These are phyloP conservation scores for Imleria badia DNA, from an alignment of 768 basidiomycete species.

Conservation along the genomic window DNA sequence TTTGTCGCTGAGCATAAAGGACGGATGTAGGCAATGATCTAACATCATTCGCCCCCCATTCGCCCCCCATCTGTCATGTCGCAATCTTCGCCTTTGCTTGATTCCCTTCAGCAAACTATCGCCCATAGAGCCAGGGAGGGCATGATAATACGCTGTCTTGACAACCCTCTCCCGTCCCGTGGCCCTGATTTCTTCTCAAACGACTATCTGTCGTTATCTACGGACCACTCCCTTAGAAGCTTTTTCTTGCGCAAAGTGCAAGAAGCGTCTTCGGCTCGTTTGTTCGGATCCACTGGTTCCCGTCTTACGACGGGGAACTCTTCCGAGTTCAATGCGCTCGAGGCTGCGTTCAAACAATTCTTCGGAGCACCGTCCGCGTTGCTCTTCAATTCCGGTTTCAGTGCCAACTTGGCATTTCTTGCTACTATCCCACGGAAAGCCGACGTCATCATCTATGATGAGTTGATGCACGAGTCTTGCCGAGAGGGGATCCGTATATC, in stretches of 20 bases:
- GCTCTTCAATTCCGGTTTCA: conserved; percentile 53
- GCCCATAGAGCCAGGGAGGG: conserved; percentile 3
- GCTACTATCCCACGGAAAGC: conserved; percentile 40
- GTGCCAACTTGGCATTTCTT: conserved; percentile 53
- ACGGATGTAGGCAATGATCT: background rate
- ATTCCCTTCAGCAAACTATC: conserved; percentile 18
- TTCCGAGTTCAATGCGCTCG: conserved; percentile 12
- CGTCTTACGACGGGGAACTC: conserved; percentile 46
- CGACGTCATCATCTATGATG: conserved; percentile 56
- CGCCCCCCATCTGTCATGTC: conserved; percentile 9
- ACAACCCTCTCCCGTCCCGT: conserved; percentile 18
- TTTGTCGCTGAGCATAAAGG: conserved; percentile 10
- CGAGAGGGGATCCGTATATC: conserved; percentile 52
- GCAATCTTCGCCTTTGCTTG: conserved; percentile 4
- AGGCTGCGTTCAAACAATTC: conserved; percentile 8
- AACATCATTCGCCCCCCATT: background rate
- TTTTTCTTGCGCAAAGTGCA: conserved; percentile 33
- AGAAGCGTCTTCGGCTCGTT: conserved; percentile 6
- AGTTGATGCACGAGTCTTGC: conserved; percentile 50
- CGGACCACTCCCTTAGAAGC: conserved; percentile 32
- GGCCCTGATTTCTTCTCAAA: conserved; percentile 44
- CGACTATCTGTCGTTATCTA: conserved; percentile 50
- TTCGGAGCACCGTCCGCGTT: conserved; percentile 41
- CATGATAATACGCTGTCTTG: conserved; percentile 8
- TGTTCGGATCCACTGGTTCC: conserved; percentile 52